Conservation (phyloP, 257 asterid genomes). For the Nicotiana sylvestris region DNA sequence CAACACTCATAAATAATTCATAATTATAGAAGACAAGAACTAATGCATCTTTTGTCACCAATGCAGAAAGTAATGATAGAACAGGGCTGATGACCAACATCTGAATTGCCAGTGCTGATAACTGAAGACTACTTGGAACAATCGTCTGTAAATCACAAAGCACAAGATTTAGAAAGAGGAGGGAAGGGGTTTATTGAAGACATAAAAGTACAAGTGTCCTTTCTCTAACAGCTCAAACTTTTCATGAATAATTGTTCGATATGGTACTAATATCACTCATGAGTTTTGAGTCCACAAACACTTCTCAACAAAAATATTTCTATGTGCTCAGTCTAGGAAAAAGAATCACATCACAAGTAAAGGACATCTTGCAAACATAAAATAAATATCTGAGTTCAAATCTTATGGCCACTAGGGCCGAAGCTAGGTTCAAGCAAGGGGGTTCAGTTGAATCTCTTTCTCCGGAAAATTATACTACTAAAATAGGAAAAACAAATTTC, state of each 20-base stretch:
- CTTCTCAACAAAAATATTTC: not conserved
- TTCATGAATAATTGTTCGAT: not conserved
- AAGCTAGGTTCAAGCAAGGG: no score
- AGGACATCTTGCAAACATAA: not conserved
- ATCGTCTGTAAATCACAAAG: constrained; percentile 38
- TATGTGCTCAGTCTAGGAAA: not conserved
- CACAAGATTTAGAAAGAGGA: not conserved
- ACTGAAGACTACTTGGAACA: constrained; percentile 72
- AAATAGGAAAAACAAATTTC: not conserved
- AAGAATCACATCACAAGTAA: not conserved
- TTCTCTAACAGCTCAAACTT: not conserved
- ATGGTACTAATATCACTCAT: not conserved
- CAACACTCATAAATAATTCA: not conserved
- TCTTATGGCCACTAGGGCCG: not conserved
- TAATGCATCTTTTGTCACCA: constrained; percentile 44
- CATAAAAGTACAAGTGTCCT: not conserved
- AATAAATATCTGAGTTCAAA: not conserved
- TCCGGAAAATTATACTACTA: not conserved
- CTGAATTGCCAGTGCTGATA: constrained; percentile 77
- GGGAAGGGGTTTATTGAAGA: not conserved
- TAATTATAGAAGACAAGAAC: not conserved
- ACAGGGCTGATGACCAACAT: constrained; percentile 74
- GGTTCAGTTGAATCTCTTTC: no score
- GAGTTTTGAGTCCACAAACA: not conserved
- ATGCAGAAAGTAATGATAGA: constrained; percentile 62